Percentiles rank a stretch among this genome's conserved stretches.
phyloP scores from a whole-genome alignment of 2,329 filamentous ascomycete genomes.

The Rutstroemia sp. region DNA sequence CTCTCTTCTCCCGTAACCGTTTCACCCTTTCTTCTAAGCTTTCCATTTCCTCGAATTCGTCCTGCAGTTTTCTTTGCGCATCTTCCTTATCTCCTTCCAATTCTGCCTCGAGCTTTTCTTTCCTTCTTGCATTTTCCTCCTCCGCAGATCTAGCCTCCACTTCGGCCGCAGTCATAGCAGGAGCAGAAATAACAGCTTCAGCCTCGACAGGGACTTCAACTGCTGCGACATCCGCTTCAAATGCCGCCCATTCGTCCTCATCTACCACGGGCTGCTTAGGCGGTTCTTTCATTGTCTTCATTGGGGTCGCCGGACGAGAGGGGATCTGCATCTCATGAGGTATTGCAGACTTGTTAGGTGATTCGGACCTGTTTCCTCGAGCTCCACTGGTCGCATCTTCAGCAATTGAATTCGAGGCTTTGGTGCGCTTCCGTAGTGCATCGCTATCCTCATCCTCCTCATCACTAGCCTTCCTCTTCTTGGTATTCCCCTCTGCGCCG shows the following conservation, averaged over 20 bases:
- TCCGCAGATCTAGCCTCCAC: constrained; percentile 46
- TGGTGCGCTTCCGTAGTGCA: constrained; percentile 36
- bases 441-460: constrained; percentile 34
- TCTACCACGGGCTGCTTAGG: constrained; percentile 42
- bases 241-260: constrained; percentile 80
- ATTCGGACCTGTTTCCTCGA: neutral
- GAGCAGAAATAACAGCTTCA: constrained; percentile 59
- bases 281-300: constrained; percentile 34
- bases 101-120: constrained; percentile 44
- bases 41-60: constrained; percentile 79
- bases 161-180: constrained; percentile 58
- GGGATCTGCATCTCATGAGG: constrained; percentile 51
- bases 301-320: constrained; percentile 55
- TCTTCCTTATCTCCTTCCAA: constrained; percentile 67
- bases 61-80: constrained; percentile 62
- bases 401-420: constrained; percentile 30
- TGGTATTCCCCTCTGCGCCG: constrained; percentile 21
- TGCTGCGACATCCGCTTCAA: constrained; percentile 70
- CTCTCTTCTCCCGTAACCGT: constrained; percentile 61
- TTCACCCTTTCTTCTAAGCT: constrained; percentile 65
- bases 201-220: constrained; percentile 29
- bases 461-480: constrained; percentile 44
- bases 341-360: constrained; percentile 4
- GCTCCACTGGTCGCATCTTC: constrained; percentile 29
- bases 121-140: constrained; percentile 41